These are phyloP conservation scores for Fusarium virguliforme DNA, from an alignment of 2,329 filamentous ascomycete genomes.

Conservation along the genomic window DNA sequence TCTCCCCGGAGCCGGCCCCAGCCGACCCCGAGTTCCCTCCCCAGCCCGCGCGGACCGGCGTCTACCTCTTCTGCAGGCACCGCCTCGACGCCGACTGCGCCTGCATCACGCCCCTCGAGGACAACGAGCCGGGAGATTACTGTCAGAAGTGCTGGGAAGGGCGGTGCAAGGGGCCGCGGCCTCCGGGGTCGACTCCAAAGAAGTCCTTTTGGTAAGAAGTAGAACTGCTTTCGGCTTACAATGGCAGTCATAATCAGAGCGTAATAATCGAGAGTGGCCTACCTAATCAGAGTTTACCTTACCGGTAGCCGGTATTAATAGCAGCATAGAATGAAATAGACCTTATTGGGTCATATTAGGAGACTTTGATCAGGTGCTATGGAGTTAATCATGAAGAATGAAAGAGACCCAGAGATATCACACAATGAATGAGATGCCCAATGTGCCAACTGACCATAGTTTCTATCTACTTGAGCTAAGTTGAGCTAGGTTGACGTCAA, in stretches of 20 bases:
- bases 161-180: constrained; percentile 35
- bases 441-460: constrained; percentile 19
- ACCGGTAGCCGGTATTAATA: constrained; percentile 20
- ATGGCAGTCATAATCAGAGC: constrained; percentile 3
- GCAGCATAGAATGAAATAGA: constrained; percentile 7
- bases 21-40: constrained; percentile 19
- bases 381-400: too few species aligned
- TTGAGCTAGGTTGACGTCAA: constrained; percentile 26
- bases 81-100: constrained; percentile 37
- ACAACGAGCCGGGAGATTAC: constrained; percentile 40
- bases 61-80: constrained; percentile 45
- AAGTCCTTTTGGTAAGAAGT: constrained; percentile 37
- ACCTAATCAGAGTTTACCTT: constrained; percentile 21
- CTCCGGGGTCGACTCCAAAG: constrained; percentile 31
- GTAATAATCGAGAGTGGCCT: constrained; percentile 1
- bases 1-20: constrained; percentile 18
- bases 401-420: not conserved
- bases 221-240: not conserved
- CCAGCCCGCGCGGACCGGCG: constrained; percentile 38
- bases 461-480: constrained; percentile 32
- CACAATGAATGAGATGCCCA: not conserved
- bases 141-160: constrained; percentile 48
- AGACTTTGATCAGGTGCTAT: too few species aligned
- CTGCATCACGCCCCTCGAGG: constrained; percentile 34
- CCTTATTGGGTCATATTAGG: too few species aligned